Percentiles rank a stretch among this genome's conserved stretches.
Conservation (phyloP, 2,329 filamentous ascomycete species). For the Nigrospora oryzae region DNA sequence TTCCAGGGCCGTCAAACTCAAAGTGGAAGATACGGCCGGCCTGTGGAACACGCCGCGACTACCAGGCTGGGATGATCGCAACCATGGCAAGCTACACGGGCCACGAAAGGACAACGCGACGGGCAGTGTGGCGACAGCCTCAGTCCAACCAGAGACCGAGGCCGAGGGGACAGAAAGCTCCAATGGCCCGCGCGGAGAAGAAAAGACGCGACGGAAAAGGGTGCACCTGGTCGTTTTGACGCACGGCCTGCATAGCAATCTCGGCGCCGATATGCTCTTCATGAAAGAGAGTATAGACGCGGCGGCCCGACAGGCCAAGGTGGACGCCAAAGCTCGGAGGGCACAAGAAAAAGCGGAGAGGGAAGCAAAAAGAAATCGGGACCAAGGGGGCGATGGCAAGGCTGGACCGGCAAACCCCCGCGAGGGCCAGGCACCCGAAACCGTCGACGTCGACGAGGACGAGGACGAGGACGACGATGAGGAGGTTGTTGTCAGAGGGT, state of each 20-base stretch:
- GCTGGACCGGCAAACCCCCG: neutral
- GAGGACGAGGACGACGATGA: constrained; percentile 64
- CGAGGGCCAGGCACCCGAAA: constrained; percentile 12
- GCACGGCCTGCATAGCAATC: constrained; percentile 90
- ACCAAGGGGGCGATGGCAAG: constrained; percentile 1
- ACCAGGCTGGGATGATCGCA: constrained; percentile 51
- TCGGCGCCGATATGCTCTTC: constrained; percentile 93
- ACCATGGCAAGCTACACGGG: constrained; percentile 18
- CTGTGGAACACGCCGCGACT: constrained; percentile 90
- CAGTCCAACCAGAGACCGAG: constrained; percentile 4
- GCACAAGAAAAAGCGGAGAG: constrained; percentile 35
- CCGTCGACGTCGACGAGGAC: constrained; percentile 22
- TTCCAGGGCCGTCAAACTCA: constrained; percentile 69
- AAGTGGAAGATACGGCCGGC: constrained; percentile 78
- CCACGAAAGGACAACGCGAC: constrained; percentile 11
- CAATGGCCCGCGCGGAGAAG: constrained; percentile 10
- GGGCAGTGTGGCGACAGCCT: neutral
- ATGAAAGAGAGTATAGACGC: constrained; percentile 95
- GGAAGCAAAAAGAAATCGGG: constrained; percentile 10
- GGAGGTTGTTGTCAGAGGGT: constrained; percentile 82
- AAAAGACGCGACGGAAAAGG: constrained; percentile 56
- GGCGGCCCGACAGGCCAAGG: constrained; percentile 64
- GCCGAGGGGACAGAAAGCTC: constrained; percentile 4
- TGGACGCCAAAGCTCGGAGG: constrained; percentile 56
- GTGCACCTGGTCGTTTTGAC: constrained; percentile 89